phyloP scores from a whole-genome alignment of 2,329 filamentous ascomycete genomes.

The Venturia asperata region DNA sequence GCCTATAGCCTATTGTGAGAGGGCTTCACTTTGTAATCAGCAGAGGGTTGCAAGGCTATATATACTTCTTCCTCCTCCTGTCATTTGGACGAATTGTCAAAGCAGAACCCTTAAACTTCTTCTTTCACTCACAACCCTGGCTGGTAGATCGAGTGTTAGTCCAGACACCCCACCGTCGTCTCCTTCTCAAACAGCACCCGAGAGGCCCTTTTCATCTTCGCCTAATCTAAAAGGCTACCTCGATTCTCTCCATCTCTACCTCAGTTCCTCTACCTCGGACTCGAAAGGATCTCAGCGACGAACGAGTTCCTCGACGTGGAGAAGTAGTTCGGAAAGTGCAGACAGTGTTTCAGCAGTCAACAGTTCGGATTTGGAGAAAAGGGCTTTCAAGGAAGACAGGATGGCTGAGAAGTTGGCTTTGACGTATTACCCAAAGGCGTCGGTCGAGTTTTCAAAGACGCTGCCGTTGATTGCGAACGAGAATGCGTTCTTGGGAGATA shows the following conservation, averaged over 20 bases:
- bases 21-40: background rate
- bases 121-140: background rate
- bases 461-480: slow-evolving; percentile 60
- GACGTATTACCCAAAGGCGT: slow-evolving; percentile 49
- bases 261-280: background rate
- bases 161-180: background rate
- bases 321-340: background rate
- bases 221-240: slow-evolving; percentile 16
- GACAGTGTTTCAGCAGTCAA: background rate
- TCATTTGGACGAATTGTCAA: background rate
- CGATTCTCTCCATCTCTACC: slow-evolving; percentile 16
- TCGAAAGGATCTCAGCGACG: background rate
- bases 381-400: background rate
- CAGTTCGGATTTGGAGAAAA: background rate
- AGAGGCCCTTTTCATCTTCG: slow-evolving; percentile 8
- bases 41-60: background rate
- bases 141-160: slow-evolving; percentile 7
- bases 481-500: slow-evolving; percentile 60
- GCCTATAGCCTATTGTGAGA: background rate
- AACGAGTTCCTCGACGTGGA: background rate
- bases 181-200: background rate
- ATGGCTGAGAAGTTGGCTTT: slow-evolving; percentile 16
- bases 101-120: background rate
- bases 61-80: background rate
- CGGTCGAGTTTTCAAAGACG: slow-evolving; percentile 47